Percentiles rank a stretch among this genome's conserved stretches.
phyloP scores from a whole-genome alignment of 306 rosid species.

The Crotalaria pallida region DNA sequence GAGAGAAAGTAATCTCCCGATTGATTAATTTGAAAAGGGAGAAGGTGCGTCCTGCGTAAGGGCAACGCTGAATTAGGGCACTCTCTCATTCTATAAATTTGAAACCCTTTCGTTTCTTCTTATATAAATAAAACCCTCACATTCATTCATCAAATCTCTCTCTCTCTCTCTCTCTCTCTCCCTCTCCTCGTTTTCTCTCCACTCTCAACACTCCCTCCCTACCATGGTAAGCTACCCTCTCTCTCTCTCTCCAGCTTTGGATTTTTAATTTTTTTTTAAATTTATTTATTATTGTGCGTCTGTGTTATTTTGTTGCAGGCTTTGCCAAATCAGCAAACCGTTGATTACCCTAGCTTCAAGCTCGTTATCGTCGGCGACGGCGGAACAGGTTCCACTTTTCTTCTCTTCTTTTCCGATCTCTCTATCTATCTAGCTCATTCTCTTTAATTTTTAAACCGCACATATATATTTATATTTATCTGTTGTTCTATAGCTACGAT shows the following conservation, averaged over 20 bases:
- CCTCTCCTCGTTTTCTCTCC: no score
- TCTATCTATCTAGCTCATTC: not conserved
- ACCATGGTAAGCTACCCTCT: no score
- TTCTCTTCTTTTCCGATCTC: not conserved
- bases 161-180: no score
- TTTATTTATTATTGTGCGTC: no score
- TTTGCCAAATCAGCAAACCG: conserved; percentile 65
- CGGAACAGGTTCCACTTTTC: conserved; percentile 40
- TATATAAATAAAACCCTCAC: no score
- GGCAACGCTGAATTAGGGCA: conserved; percentile 21
- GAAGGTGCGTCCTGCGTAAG: conserved; percentile 34
- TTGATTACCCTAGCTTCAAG: conserved; percentile 66
- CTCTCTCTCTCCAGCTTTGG: no score
- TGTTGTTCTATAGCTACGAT: no score
- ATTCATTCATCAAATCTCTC: no score
- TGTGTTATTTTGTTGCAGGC: conserved; percentile 22
- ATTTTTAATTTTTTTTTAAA: not conserved
- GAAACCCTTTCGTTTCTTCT: no score
- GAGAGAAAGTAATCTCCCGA: not conserved
- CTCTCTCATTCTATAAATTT: no score
- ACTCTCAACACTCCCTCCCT: not conserved
- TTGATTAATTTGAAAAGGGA: no score
- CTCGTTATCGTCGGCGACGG: conserved; percentile 72
- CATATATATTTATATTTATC: no score
- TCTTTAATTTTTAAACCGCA: not conserved